phyloP scores from a whole-genome alignment of 2,329 filamentous ascomycete species.

The Fusarium verticillioides region DNA sequence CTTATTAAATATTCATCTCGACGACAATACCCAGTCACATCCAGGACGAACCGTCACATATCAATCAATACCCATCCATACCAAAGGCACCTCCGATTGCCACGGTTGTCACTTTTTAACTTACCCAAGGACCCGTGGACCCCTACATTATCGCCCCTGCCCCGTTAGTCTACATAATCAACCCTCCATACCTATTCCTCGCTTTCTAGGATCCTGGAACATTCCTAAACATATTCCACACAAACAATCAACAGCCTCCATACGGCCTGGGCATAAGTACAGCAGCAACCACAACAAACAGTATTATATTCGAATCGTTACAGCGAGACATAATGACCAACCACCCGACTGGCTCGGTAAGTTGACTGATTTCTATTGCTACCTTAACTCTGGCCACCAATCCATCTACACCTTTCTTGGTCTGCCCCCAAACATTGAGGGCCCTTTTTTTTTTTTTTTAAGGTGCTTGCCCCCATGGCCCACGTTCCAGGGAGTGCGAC shows the following conservation, averaged over 20 bases:
- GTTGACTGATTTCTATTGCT: background rate
- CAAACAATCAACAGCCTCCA: constrained; percentile 10
- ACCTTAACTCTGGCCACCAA: background rate
- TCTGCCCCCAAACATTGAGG: background rate
- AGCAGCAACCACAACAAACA: background rate
- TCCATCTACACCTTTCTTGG: background rate
- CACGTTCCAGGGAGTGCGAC: constrained; percentile 44
- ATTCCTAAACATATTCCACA: constrained; percentile 43
- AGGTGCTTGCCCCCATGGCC: constrained; percentile 16
- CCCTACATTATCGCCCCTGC: constrained; percentile 34
- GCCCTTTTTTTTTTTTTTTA: background rate
- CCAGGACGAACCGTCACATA: background rate
- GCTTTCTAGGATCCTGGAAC: constrained; percentile 38
- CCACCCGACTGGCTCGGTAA: background rate
- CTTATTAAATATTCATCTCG: constrained; percentile 15
- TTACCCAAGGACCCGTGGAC: constrained; percentile 14
- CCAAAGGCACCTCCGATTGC: background rate
- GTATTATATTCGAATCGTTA: background rate
- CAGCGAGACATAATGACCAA: background rate
- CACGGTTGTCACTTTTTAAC: background rate
- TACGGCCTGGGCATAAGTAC: constrained; percentile 2
- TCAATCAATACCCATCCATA: background rate
- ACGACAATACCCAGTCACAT: background rate
- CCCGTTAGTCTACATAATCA: constrained; percentile 30
- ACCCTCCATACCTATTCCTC: background rate